Conservation (phyloP, 106 monocot genomes). For the Dioscorea alata region DNA sequence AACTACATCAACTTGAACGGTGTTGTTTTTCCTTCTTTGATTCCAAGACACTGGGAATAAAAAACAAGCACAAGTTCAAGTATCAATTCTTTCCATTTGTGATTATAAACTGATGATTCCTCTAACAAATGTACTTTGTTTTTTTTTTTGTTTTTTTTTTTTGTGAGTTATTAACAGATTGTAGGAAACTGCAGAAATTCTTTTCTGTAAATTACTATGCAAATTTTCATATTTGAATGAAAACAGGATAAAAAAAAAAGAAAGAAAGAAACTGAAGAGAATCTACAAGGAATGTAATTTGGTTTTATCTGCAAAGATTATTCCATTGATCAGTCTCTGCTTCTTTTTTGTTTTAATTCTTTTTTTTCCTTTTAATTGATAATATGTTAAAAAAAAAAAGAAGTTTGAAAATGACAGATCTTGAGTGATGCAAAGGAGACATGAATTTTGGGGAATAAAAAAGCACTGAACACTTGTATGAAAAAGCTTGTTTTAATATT, state of each 20-base stretch:
- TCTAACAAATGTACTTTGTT: not conserved
- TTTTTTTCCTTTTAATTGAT: not conserved
- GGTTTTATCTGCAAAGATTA: slow-evolving; percentile 4
- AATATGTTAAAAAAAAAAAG: not conserved
- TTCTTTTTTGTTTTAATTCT: not conserved
- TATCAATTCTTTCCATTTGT: not conserved
- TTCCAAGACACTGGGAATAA: not conserved
- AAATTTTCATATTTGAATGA: slow-evolving; percentile 12
- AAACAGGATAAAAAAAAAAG: not conserved
- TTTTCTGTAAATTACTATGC: slow-evolving; percentile 26
- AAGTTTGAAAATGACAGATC: slow-evolving; percentile 19
- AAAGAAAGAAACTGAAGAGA: not conserved
- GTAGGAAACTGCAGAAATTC: not conserved
- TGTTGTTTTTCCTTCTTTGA: not conserved
- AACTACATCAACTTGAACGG: slow-evolving; percentile 1
- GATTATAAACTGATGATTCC: not conserved
- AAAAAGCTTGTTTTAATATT: not conserved
- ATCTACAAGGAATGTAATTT: not conserved
- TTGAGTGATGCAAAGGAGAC: slow-evolving; percentile 11
- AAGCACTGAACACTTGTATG: not conserved
- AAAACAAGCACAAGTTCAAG: not conserved
- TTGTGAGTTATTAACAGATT: not conserved
- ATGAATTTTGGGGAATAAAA: slow-evolving; percentile 6
- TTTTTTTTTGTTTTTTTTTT: slow-evolving; percentile 2
- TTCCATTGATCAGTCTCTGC: slow-evolving; percentile 4